Conservation (phyloP, 2,329 filamentous ascomycete species). For the Fusarium sp. region DNA sequence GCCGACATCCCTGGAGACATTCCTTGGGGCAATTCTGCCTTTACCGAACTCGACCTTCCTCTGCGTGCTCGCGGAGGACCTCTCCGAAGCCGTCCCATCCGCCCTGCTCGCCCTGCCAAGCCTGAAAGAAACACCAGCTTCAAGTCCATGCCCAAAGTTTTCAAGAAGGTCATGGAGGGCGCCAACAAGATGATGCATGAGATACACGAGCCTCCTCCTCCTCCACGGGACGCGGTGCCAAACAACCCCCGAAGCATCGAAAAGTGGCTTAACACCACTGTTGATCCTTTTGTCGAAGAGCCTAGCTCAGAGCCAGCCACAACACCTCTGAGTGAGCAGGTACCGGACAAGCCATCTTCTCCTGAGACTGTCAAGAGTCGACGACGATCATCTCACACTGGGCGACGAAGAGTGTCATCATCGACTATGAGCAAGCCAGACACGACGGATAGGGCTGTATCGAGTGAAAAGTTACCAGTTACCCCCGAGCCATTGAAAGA, state of each 20-base stretch:
- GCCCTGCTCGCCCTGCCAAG: constrained; percentile 55
- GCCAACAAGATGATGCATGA: constrained; percentile 77
- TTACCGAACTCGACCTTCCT: constrained; percentile 74
- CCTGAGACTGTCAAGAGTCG: constrained; percentile 44
- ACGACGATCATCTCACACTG: constrained; percentile 47
- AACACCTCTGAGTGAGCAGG: constrained; percentile 29
- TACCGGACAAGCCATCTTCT: constrained; percentile 32
- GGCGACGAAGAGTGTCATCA: constrained; percentile 43
- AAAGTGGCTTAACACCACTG: constrained; percentile 74
- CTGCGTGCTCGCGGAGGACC: constrained; percentile 60
- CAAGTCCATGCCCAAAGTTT: constrained; percentile 72
- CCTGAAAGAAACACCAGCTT: constrained; percentile 70
- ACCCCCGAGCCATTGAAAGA: constrained; percentile 20
- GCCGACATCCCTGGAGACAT: constrained; percentile 72
- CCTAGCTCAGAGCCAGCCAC: constrained; percentile 29
- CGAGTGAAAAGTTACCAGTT: constrained; percentile 17
- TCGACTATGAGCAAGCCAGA: constrained; percentile 42
- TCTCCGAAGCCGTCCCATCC: constrained; percentile 59
- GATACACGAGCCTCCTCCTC: constrained; percentile 64
- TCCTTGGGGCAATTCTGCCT: constrained; percentile 76
- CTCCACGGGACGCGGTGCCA: constrained; percentile 61
- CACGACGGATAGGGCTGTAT: constrained; percentile 27
- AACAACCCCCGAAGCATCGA: constrained; percentile 77
- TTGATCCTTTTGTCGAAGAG: constrained; percentile 74
- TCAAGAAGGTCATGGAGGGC: constrained; percentile 76